Evolutionary conservation across 1,284 basidiomycete species (phyloP), one percentile per base, ranked within the genome.

Genomic region (Mycena citricolor): DNA sequence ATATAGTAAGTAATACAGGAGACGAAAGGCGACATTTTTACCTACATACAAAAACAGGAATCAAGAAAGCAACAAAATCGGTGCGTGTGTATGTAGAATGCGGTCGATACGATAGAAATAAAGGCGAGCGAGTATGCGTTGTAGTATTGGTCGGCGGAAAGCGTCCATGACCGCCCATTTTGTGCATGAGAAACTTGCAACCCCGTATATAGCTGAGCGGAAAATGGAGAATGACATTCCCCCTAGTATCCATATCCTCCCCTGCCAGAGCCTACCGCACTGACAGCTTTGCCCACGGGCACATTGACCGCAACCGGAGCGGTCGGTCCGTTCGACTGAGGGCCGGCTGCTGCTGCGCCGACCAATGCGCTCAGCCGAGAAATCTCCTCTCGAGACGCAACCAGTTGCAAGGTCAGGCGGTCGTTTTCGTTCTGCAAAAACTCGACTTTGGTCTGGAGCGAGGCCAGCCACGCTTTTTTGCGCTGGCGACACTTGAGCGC

Each of bases 401-500:
- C 81, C n/a, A 90, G 79, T 54, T 83, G 77, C 43, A 80, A 69
- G 52, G 83, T 76, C 20, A 99, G 81, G n/a, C 91, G 83, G 64
- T 98, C 94, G 65, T 99, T 99, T 68, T 98, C 95, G 54, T 86
- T 83, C 22, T 79, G 74, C 22, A 98, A 77, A 54, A 79, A 90
- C 63, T 98, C 94, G 62, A 94, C 91, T 61, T 95, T 95, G 41
- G 86, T 83, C 66, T 99, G 95, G 14, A 99, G 73, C 54, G 92
- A 87, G 19, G 84, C 77, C 20, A 98, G 79, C 95, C 97, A 99
- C 5, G 93, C 93, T 69, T 99, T 99, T 68, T 99, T 99, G 44
- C 95, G 85, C 64, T 99, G 95, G 29, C 95, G 90, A 67, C 97
- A 99, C 70, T 99, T 99, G 60, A 98, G 81, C 4, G 95, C 95